A percentile compares a stretch with the other conserved stretches of the same genome.
Evolutionary conservation across 2,329 filamentous ascomycete species (phyloP).

Genomic region (Alternaria triticimaculans): DNA sequence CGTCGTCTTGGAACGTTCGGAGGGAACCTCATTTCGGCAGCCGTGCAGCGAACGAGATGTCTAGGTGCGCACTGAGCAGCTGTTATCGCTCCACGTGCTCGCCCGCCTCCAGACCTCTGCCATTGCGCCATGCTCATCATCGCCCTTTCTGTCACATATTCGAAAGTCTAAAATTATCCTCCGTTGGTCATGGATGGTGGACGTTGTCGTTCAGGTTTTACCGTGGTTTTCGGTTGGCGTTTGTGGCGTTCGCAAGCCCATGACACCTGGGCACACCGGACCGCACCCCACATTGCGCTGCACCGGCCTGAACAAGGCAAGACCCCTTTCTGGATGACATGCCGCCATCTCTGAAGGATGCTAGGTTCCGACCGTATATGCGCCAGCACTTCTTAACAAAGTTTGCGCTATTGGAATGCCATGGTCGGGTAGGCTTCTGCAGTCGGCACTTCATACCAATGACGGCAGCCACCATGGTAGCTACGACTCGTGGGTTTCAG

Average conservation of each 20-base stretch:
- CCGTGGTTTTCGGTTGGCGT: conserved; percentile 1
- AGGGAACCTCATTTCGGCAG: background rate
- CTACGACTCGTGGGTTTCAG: conserved; percentile 9
- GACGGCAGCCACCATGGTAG: background rate
- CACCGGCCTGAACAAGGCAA: background rate
- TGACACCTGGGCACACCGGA: conserved; percentile 3
- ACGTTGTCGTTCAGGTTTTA: background rate
- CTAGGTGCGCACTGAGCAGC: background rate
- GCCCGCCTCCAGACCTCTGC: background rate
- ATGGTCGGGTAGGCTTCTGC: background rate
- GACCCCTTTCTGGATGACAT: conserved; percentile 8
- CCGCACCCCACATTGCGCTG: conserved; percentile 3
- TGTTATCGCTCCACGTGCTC: background rate
- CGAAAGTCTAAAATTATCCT: background rate
- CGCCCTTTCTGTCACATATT: background rate
- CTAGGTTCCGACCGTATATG: background rate
- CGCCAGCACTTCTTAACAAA: background rate
- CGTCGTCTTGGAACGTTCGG: conserved; percentile 1
- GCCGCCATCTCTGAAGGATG: background rate
- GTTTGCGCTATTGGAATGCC: conserved; percentile 10
- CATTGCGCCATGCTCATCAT: background rate
- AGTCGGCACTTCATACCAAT: conserved; percentile 5
- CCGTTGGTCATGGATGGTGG: background rate
- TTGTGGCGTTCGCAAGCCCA: background rate
- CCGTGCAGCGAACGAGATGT: background rate